phyloP scores from a whole-genome alignment of 495 filamentous ascomycete species.

The Penicillium atrosanguineum region DNA sequence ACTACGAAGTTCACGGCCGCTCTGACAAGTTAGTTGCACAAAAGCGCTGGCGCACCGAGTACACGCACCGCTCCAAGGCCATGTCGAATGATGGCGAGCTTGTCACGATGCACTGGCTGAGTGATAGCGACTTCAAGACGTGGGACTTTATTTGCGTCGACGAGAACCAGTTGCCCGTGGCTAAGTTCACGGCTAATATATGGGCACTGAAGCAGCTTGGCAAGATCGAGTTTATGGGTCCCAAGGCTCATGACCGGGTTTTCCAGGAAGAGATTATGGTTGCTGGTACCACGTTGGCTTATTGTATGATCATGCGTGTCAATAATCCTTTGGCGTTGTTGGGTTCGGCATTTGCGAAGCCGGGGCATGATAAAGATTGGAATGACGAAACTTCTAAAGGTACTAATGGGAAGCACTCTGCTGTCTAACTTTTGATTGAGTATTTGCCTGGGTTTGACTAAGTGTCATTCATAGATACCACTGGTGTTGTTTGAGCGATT shows the following conservation, averaged over 20 bases:
- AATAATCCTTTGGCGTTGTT: background rate
- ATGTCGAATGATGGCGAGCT: constrained; percentile 19
- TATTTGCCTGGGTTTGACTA: background rate
- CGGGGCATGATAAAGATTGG: background rate
- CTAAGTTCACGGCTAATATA: constrained; percentile 22
- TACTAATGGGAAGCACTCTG: background rate
- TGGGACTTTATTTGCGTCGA: constrained; percentile 39
- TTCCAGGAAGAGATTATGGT: constrained; percentile 36
- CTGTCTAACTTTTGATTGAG: background rate
- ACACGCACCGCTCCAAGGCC: constrained; percentile 29
- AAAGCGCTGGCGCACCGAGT: constrained; percentile 27
- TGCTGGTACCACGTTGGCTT: constrained; percentile 27
- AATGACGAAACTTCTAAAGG: background rate
- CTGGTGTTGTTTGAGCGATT: background rate
- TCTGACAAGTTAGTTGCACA: constrained; percentile 27
- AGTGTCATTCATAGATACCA: background rate
- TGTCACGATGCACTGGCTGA: constrained; percentile 21
- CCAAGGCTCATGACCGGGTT: constrained; percentile 9
- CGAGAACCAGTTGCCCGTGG: constrained; percentile 29
- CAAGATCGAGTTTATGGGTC: constrained; percentile 31
- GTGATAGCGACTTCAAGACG: constrained; percentile 17
- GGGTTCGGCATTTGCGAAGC: background rate
- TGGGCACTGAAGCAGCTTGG: constrained; percentile 30
- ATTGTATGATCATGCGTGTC: constrained; percentile 24
- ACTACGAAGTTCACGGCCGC: constrained; percentile 25